These are phyloP conservation scores for Globisporangium camurandrum DNA, from an alignment of 352 stramenopile species.

Conservation along the genomic window DNA sequence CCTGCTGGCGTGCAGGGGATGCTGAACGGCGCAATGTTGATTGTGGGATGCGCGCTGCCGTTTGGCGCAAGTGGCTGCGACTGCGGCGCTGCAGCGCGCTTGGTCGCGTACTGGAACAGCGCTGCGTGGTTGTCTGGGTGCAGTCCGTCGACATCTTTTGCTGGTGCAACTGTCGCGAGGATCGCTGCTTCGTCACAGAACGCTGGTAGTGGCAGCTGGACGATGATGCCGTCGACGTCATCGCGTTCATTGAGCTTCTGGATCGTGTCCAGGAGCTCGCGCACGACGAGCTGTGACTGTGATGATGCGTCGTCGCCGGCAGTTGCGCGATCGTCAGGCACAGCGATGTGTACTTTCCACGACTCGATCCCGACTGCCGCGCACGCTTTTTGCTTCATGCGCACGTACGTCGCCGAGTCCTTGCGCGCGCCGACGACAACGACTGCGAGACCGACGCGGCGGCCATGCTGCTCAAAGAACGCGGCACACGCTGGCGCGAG, in stretches of 20 bases:
- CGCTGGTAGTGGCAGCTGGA: slow-evolving; percentile 87
- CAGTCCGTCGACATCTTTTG: slow-evolving; percentile 98
- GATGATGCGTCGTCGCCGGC: slow-evolving; percentile 4
- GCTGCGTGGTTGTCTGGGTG: slow-evolving; percentile 95
- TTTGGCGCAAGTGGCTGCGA: slow-evolving; percentile 33
- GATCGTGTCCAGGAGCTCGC: slow-evolving; percentile 48
- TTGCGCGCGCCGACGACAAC: slow-evolving; percentile 93
- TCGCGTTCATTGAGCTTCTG: slow-evolving; percentile 50
- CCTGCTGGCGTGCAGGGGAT: slow-evolving; percentile 96
- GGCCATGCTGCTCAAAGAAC: slow-evolving; percentile 39
- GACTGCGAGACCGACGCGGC: slow-evolving; percentile 93
- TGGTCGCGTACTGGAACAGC: slow-evolving; percentile 73
- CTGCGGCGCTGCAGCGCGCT: slow-evolving; percentile 14
- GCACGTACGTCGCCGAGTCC: slow-evolving; percentile 97
- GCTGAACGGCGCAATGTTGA: slow-evolving; percentile 27
- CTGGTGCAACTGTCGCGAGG: slow-evolving; percentile 84
- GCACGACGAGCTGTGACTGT: slow-evolving; percentile 11
- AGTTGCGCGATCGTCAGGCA: slow-evolving; percentile 11
- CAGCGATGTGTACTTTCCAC: slow-evolving; percentile 66
- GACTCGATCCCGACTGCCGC: slow-evolving; percentile 89
- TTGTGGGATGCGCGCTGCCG: background rate
- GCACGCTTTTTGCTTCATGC: slow-evolving; percentile 98
- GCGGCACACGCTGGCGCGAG: slow-evolving; percentile 58
- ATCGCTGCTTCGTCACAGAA: slow-evolving; percentile 94
- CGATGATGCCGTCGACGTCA: slow-evolving; percentile 81